Evolutionary conservation across 257 asterid genomes (phyloP), one percentile per base, ranked within the genome.

Genomic region (Capsicum rhomboideum): DNA sequence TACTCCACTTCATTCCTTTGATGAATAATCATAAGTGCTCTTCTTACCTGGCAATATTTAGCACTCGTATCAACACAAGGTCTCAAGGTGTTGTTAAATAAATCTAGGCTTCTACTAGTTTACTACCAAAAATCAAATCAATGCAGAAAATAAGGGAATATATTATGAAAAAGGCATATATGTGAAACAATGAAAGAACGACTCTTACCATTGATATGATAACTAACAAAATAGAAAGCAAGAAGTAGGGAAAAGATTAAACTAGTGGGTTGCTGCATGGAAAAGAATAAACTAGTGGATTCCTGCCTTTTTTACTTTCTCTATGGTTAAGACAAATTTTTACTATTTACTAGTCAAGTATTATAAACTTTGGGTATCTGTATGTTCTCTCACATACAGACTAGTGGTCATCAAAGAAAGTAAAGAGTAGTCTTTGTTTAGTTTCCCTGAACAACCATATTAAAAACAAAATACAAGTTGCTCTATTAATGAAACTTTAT

Each of bases 1-100:
- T 95, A 95, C 83, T 97, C 99, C 6, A 97, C 99, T 89, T 97
- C 99, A 16, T 95, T 98, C 83, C 99, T 88, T 83, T 97, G 98
- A 86, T 93, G 98, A 98, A 97, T 97, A 59, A 97, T 88, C 84
- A 97, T 10, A 87, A 97, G 66, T 78, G 99, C 99, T 88, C 99
- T 95, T 87, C 98, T 90, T 68, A 97, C 91, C 98, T 97, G 97
- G 12, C 75, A 75, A 84, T 21, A 58, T 42, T 77, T 75, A 87
- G 34, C 77, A 78, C 78, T 82, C 17, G 81, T 84, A 82, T 69
- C 58, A 59, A 20, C 17, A 72, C 20, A 31, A 66, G 50, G 29
- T 20, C 5, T 3, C 17, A 16, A 14, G 61, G 58, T 14, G 26
- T 49, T 31, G 56, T 26, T 75, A 29, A 2, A 75, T 9, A 23